These are phyloP conservation scores for Cladosporium sp. DNA, from an alignment of 2,329 filamentous ascomycete genomes.

Conservation along the genomic window DNA sequence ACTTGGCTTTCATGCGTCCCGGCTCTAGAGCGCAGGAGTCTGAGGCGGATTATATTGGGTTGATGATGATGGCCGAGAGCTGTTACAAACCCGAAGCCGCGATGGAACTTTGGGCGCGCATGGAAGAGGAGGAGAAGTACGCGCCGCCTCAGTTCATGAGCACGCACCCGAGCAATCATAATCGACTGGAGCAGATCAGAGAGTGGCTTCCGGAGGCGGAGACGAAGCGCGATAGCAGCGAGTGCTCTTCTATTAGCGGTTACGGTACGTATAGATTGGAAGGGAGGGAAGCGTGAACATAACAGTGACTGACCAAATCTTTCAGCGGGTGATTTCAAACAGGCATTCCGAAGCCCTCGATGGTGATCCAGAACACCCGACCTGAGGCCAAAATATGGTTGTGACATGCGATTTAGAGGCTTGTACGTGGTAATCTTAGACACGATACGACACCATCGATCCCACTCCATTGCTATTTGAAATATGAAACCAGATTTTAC, in stretches of 20 bases:
- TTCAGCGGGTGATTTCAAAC: slow-evolving; percentile 5
- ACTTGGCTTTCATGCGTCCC: slow-evolving; percentile 62
- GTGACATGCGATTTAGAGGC: too few species aligned
- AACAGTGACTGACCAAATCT: background rate
- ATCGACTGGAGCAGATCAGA: slow-evolving; percentile 60
- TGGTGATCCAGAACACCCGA: too few species aligned
- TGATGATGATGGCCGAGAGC: slow-evolving; percentile 77
- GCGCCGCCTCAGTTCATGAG: slow-evolving; percentile 66
- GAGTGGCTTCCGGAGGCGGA: slow-evolving; percentile 50
- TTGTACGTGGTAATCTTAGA: too few species aligned
- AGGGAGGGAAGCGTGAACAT: too few species aligned
- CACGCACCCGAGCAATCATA: slow-evolving; percentile 69
- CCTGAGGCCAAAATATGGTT: too few species aligned
- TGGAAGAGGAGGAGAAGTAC: slow-evolving; percentile 57
- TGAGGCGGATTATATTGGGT: slow-evolving; percentile 74
- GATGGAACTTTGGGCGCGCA: slow-evolving; percentile 51
- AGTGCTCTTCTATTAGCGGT: slow-evolving; percentile 19
- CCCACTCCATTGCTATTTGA: too few species aligned
- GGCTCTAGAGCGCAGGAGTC: slow-evolving; percentile 66
- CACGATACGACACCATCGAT: too few species aligned
- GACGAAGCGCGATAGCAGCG: slow-evolving; percentile 31
- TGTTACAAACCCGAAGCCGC: slow-evolving; percentile 70
- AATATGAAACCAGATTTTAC: too few species aligned
- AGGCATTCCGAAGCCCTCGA: too few species aligned
- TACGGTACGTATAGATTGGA: slow-evolving; percentile 16